Conservation (phyloP, 1,284 basidiomycete species). For the Ceratobasidium sp. region DNA sequence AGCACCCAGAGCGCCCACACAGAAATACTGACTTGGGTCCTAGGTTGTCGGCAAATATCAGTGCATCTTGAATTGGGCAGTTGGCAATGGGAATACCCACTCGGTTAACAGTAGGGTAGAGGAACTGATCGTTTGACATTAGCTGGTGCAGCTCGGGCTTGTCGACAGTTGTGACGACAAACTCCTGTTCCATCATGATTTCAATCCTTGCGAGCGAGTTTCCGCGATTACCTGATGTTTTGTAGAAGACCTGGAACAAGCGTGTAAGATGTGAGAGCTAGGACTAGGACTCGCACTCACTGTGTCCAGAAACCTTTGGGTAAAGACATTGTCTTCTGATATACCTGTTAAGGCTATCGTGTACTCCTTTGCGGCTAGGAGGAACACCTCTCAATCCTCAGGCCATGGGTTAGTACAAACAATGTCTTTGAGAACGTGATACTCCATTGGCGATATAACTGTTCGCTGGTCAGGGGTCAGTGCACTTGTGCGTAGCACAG, state of each 20-base stretch:
- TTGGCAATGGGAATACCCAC: not conserved
- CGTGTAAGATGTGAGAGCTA: not conserved
- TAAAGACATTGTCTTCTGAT: not conserved
- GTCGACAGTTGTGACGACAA: not conserved
- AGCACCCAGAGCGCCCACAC: not conserved
- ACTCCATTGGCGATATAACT: slow-evolving; percentile 3
- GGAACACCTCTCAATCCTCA: not conserved
- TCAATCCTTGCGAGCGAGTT: not conserved
- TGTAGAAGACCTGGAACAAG: not conserved
- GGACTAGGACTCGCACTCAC: not conserved
- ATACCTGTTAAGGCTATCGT: not conserved
- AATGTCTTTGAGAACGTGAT: not conserved
- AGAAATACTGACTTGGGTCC: slow-evolving; percentile 1
- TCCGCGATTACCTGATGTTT: not conserved
- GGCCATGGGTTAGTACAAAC: slow-evolving; percentile 10
- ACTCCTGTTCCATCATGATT: not conserved
- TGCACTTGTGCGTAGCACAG: not conserved
- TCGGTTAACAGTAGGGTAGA: not conserved
- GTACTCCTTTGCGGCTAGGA: not conserved
- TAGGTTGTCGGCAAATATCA: not conserved
- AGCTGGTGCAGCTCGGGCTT: not conserved
- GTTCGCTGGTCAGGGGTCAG: not conserved
- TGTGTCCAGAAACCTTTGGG: slow-evolving; percentile 4
- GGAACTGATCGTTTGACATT: not conserved
- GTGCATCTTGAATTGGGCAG: not conserved